Evolutionary conservation across 2,329 filamentous ascomycete species (phyloP).

Genomic region (Trichoderma pleuroti): DNA sequence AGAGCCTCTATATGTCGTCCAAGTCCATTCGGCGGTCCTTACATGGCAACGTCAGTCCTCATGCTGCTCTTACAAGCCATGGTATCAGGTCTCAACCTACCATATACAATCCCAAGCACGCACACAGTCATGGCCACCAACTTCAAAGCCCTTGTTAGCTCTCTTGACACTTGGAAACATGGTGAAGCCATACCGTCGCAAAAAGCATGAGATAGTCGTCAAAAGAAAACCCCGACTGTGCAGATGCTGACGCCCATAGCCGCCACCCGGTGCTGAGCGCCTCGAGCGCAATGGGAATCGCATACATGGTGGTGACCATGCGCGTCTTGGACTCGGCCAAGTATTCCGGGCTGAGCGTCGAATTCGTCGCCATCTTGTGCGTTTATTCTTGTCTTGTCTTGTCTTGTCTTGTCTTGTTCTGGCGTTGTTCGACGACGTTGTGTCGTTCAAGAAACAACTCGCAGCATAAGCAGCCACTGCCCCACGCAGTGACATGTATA

Average conservation of each 20-base stretch:
- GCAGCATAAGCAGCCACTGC: neutral
- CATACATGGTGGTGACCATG: conserved; percentile 16
- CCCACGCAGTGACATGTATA: neutral
- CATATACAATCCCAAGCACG: conserved; percentile 11
- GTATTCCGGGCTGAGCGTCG: conserved; percentile 16
- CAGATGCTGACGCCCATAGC: conserved; percentile 3
- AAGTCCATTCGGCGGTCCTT: conserved; percentile 18
- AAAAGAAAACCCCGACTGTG: conserved; percentile 1
- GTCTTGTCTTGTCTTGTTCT: neutral
- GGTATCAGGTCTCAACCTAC: neutral
- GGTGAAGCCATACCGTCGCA: conserved; percentile 15
- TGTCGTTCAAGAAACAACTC: neutral
- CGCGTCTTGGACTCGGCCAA: conserved; percentile 19
- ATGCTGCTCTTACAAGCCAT: neutral
- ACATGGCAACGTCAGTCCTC: neutral
- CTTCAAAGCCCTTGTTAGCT: neutral
- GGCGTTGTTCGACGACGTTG: neutral
- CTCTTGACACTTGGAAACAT: neutral
- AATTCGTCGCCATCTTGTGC: neutral
- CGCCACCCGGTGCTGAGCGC: conserved; percentile 16
- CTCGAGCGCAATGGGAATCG: conserved; percentile 20
- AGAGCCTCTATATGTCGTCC: conserved; percentile 19
- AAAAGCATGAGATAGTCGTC: conserved; percentile 22
- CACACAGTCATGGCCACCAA: conserved; percentile 11
- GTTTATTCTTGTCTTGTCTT: neutral